Percentiles rank a stretch among this genome's conserved stretches.
Conservation (phyloP, 768 basidiomycete species). For the Leucocoprinus birnbaumii region DNA sequence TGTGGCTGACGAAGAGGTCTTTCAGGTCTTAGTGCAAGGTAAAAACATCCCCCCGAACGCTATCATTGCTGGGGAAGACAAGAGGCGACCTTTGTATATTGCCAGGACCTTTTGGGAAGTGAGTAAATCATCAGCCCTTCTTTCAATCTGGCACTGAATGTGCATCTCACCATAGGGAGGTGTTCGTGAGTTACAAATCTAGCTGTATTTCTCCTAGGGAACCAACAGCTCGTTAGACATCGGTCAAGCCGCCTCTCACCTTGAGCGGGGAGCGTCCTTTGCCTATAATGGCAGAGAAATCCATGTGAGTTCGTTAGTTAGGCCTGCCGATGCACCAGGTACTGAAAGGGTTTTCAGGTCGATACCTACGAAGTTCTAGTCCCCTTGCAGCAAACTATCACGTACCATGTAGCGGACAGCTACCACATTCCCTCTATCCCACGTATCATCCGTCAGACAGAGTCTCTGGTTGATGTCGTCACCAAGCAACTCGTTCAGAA, state of each 20-base stretch:
- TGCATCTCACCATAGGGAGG: not conserved
- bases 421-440: slow-evolving; percentile 14
- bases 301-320: slow-evolving; percentile 10
- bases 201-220: not conserved
- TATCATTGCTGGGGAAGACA: slow-evolving; percentile 19
- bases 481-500: not conserved
- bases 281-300: slow-evolving; percentile 20
- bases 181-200: slow-evolving; percentile 2
- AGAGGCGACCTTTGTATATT: slow-evolving; percentile 17
- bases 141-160: not conserved
- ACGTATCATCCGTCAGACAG: slow-evolving; percentile 11
- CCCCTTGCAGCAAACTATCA: slow-evolving; percentile 17
- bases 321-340: too few species aligned
- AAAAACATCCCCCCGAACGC: slow-evolving; percentile 19
- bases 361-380: slow-evolving; percentile 22
- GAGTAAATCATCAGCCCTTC: not conserved
- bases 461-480: not conserved
- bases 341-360: too few species aligned
- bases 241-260: slow-evolving; percentile 19
- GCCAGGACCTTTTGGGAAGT: slow-evolving; percentile 22
- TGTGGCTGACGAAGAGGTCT: not conserved
- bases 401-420: slow-evolving; percentile 14
- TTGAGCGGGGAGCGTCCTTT: slow-evolving; percentile 20
- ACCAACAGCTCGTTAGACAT: slow-evolving; percentile 11
- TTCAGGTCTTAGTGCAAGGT: slow-evolving; percentile 17